phyloP scores from a whole-genome alignment of 2,329 filamentous ascomycete species.

The Neurospora crassa region DNA sequence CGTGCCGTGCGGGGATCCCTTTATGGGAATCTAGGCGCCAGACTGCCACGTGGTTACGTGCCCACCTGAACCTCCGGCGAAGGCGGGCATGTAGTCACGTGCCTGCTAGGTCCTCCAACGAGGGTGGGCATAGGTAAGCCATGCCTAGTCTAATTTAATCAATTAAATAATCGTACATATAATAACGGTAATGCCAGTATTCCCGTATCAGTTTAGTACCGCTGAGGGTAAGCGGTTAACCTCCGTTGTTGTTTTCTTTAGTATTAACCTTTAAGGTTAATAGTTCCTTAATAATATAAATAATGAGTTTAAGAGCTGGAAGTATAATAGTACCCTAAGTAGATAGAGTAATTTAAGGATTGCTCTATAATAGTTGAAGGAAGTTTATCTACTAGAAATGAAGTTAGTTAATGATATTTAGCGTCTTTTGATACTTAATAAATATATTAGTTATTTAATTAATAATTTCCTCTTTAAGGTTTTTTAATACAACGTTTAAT shows the following conservation, averaged over 20 bases:
- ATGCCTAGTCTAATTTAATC: background rate
- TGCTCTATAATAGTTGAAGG: background rate
- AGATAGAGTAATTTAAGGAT: conserved; percentile 1
- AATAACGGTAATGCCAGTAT: no score
- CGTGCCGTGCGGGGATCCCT: no score
- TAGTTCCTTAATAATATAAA: background rate
- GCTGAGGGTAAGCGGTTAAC: no score
- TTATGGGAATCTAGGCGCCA: no score
- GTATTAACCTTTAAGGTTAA: background rate
- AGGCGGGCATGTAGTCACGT: no score
- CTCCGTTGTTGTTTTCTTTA: no score
- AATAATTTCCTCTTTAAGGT: conserved; percentile 1
- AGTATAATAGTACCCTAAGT: background rate
- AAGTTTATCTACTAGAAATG: conserved; percentile 3
- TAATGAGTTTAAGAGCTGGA: background rate
- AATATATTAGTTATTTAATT: conserved; percentile 3
- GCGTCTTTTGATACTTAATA: conserved; percentile 4
- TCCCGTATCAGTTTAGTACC: background rate
- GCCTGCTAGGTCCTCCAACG: no score
- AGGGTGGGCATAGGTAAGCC: no score
- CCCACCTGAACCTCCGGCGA: no score
- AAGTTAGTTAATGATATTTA: background rate
- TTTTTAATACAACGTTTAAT: conserved; percentile 1
- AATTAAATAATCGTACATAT: background rate
- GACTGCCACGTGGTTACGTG: no score